These are phyloP conservation scores for Ramaria sp. DNA, from an alignment of 768 basidiomycete species.

Conservation along the genomic window DNA sequence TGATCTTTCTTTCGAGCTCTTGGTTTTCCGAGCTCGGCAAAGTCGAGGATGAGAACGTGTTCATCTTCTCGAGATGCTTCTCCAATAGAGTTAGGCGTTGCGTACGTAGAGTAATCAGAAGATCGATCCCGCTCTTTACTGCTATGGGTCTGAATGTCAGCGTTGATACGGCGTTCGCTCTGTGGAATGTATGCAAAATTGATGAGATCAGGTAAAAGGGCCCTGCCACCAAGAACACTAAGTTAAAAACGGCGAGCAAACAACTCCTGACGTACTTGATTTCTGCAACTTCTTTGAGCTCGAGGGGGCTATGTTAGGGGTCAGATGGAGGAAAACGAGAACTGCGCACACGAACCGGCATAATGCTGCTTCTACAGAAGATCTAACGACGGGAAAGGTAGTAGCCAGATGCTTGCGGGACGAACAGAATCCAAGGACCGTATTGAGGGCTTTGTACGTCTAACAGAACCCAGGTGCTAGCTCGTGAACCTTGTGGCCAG, in stretches of 20 bases:
- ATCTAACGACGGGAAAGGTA: constrained; percentile 63
- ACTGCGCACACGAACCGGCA: constrained; percentile 42
- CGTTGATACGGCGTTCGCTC: constrained; percentile 47
- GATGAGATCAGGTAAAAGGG: constrained; percentile 71
- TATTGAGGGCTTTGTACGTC: constrained; percentile 67
- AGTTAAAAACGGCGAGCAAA: neutral
- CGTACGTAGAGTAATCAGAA: constrained; percentile 30
- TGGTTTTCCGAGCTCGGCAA: constrained; percentile 34
- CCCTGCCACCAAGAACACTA: constrained; percentile 28
- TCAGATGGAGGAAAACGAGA: neutral
- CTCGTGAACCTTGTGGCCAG: constrained; percentile 25
- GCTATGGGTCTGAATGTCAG: constrained; percentile 19
- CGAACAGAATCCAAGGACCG: constrained; percentile 79
- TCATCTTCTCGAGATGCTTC: constrained; percentile 26
- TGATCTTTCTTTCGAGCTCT: constrained; percentile 18
- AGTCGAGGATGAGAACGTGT: constrained; percentile 41
- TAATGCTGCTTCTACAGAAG: constrained; percentile 71
- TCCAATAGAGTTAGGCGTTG: constrained; percentile 12
- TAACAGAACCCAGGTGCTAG: constrained; percentile 26
- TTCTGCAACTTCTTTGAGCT: constrained; percentile 69
- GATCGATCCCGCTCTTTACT: constrained; percentile 22
- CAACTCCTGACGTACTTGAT: constrained; percentile 45
- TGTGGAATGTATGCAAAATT: constrained; percentile 73
- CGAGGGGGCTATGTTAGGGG: constrained; percentile 47
- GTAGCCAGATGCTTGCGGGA: constrained; percentile 70